Evolutionary conservation across 805 yeast species (phyloP), one percentile per base, ranked within the genome.

Genomic region (Nakazawaea ernobii): DNA sequence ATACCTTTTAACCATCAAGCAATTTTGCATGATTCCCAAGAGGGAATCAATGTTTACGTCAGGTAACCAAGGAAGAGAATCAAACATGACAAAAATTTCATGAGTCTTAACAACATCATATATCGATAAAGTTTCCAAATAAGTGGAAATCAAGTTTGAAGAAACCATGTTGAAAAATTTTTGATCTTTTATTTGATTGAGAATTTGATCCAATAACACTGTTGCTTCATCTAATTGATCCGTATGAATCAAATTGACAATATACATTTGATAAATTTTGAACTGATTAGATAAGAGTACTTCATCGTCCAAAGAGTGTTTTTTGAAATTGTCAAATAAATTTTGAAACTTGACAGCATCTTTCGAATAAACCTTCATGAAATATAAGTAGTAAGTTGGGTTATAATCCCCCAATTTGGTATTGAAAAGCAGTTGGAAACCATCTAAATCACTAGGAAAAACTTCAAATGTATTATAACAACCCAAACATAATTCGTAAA

Each of bases 141-240:
- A 67, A 29, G 55, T 43, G 4, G 68, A 61, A 15, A 66, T 45
- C 39, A 65, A 43, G 13, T 29, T 27, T 4, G 36, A 10, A 32
- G 43, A 20, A 15, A 17, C 26, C 2, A 27, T 15, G 8, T 35
- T n/a, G 17, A 36, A 41, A 35, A 14, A 11, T 17, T 13, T 24
- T 4, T 62, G 60, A 24, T 59, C 56, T 54, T 67, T 69, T 53
- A 69, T 71, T 40, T 77, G 74, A 0, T 67, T 56, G 37, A 84
- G 59, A 7, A 83, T 67, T 35, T 71, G 67, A 57, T 84, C 86
- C 53, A 85, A 63, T 45, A 83, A 71, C 50, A 73, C 68, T 1
- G 84, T 71, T 3, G 89, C 82, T 35, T 73, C 55, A 8, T 68
- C 66, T 30, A 71, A 53, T 52, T 80, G 75, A 33, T 73, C 75